A percentile compares a stretch with the other conserved stretches of the same genome.
Evolutionary conservation across 2,329 filamentous ascomycete genomes (phyloP).

Genomic region (Ceratocystis albifundus): DNA sequence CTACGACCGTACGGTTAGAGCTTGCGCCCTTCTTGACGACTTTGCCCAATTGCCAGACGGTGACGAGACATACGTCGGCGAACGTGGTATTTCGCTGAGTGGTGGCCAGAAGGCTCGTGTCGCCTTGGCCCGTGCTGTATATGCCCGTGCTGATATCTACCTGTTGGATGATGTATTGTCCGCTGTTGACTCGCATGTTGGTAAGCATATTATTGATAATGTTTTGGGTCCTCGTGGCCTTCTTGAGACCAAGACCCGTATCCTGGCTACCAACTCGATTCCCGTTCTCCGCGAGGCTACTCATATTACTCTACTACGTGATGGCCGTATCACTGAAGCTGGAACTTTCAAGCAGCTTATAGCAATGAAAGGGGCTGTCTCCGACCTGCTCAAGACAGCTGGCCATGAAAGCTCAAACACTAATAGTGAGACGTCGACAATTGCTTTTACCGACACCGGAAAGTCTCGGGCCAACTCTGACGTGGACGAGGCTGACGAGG

Average conservation of each 20-base stretch:
- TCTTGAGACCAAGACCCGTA: conserved; percentile 72
- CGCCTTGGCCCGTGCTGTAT: conserved; percentile 84
- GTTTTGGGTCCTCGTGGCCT: conserved; percentile 80
- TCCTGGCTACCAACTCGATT: conserved; percentile 91
- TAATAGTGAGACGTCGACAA: conserved; percentile 47
- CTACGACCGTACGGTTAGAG: conserved; percentile 84
- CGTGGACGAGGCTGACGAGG: conserved; percentile 70
- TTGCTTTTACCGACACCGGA: conserved; percentile 40
- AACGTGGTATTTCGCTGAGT: conserved; percentile 89
- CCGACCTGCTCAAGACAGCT: conserved; percentile 68
- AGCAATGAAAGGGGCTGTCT: conserved; percentile 85
- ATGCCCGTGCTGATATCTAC: conserved; percentile 92
- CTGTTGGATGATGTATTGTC: conserved; percentile 88
- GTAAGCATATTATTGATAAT: conserved; percentile 85
- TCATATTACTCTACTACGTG: conserved; percentile 73
- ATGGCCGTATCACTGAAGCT: conserved; percentile 71
- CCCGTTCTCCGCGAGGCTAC: conserved; percentile 80
- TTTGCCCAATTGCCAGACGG: conserved; percentile 88
- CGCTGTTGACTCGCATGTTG: conserved; percentile 96
- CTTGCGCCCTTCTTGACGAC: conserved; percentile 82
- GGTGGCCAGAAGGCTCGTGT: conserved; percentile 93
- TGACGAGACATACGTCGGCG: conserved; percentile 91
- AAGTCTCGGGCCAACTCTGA: conserved; percentile 36
- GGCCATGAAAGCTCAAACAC: conserved; percentile 42
- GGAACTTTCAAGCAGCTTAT: conserved; percentile 85